A percentile compares a stretch with the other conserved stretches of the same genome.
These are phyloP conservation scores for Apiospora kogelbergensis DNA, from an alignment of 2,329 filamentous ascomycete species.

Conservation along the genomic window DNA sequence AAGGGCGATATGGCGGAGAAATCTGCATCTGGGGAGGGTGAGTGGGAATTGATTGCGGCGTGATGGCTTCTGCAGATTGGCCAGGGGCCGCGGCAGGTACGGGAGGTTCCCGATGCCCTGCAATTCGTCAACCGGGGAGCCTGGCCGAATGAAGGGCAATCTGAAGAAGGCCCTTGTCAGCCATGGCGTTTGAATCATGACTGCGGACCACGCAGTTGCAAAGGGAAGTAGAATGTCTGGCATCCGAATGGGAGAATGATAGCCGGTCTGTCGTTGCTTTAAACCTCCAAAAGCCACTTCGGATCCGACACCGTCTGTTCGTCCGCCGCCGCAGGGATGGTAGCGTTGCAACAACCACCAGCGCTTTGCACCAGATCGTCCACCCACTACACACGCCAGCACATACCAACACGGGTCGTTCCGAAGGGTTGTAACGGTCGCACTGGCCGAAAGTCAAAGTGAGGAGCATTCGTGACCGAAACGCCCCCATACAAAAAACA, in stretches of 20 bases:
- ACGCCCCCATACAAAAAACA: not conserved
- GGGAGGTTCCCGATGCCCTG: not conserved
- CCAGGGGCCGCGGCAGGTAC: not conserved
- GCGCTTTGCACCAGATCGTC: not conserved
- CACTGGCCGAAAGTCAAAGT: not conserved
- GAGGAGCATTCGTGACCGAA: not conserved
- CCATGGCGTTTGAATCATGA: not conserved
- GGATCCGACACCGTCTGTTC: not conserved
- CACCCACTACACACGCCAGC: not conserved
- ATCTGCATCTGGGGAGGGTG: not conserved
- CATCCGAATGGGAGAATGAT: not conserved
- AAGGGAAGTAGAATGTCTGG: not conserved
- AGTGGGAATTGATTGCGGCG: not conserved
- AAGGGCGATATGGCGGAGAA: not conserved
- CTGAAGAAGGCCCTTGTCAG: not conserved
- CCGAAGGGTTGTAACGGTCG: not conserved
- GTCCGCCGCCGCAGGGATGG: not conserved
- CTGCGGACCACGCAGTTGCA: not conserved
- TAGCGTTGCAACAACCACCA: not conserved
- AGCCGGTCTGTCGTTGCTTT: not conserved
- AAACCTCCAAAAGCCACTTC: not conserved
- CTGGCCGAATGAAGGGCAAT: not conserved
- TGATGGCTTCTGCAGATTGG: not conserved
- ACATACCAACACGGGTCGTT: not conserved
- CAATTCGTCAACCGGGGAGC: not conserved